Evolutionary conservation across 1,139 yeast genomes (phyloP), one percentile per base, ranked within the genome.

Genomic region (Lodderomyces parapsilosis): DNA sequence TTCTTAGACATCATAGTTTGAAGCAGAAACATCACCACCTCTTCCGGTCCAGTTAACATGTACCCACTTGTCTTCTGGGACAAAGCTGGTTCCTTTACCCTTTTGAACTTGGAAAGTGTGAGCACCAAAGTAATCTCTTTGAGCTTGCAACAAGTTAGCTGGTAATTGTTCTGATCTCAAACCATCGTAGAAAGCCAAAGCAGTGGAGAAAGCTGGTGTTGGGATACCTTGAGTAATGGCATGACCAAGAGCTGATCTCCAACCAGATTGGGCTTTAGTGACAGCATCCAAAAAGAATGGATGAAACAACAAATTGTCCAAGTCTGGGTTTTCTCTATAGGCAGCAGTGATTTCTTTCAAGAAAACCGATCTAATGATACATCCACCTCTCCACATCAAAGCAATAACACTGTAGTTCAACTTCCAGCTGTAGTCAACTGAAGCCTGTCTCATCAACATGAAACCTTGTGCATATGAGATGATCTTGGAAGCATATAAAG

Each of bases 301-400:
- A 78, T 90, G 83, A 85, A 91, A 91, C 67, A 93, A 78, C 75
- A 93, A 80, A 84, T 90, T 91, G 78, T 91, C 97, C 63, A 93
- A 78, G 54, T 90, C 83, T 67, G 96, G 96, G 76, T 86, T 78
- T 70, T 86, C 83, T 75, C 91, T 87, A 86, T 85, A 93, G 55
- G 99, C 99, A 68, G 88, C 69, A 59, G 99, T 93, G 74, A 93
- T 93, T 72, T 93, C 98, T 64, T 83, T 97, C 65, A 93, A 80
- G 86, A 93, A 93, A 56, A 91, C 97, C 46, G 99, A 93, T 80
- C 98, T 88, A 74, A 93, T 93, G 71, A 93, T 93, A 81, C 99
- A 93, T 58, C 99, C 99, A 78, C 99, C 99, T 82, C 99, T 86
- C 99, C 99, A 93, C 99, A 93, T 93, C 65, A 93, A 82, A 57